phyloP scores from a whole-genome alignment of 176 grass and related monocot species.

The Cenchrus fungigraminus region DNA sequence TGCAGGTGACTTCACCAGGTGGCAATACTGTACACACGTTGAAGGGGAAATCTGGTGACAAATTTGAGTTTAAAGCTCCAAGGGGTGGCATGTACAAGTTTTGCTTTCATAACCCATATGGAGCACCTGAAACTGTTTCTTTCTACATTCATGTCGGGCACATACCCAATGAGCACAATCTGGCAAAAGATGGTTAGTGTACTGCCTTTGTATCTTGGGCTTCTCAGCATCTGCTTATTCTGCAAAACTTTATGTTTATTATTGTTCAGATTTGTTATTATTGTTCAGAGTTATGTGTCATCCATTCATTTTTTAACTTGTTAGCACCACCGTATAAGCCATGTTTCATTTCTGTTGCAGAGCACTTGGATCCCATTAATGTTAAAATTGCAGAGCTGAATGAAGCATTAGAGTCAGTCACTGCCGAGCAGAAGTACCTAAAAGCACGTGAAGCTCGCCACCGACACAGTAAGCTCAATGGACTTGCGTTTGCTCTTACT shows the following conservation, averaged over 20 bases:
- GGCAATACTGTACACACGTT: slow-evolving; percentile 77
- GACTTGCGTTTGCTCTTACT: slow-evolving; percentile 15
- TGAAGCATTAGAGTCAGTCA: slow-evolving; percentile 94
- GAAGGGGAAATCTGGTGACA: slow-evolving; percentile 93
- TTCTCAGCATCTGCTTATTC: neutral
- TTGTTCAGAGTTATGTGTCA: neutral
- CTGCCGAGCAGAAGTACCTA: slow-evolving; percentile 89
- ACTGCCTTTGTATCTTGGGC: slow-evolving; percentile 24
- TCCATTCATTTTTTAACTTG: slow-evolving; percentile 1
- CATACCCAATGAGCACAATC: slow-evolving; percentile 95
- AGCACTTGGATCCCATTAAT: slow-evolving; percentile 94
- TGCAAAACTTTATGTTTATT: neutral
- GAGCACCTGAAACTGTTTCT: slow-evolving; percentile 92
- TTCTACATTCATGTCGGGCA: slow-evolving; percentile 99
- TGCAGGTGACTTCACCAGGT: slow-evolving; percentile 79
- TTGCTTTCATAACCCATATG: slow-evolving; percentile 94
- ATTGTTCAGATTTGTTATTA: neutral
- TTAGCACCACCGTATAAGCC: neutral
- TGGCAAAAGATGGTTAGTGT: slow-evolving; percentile 92
- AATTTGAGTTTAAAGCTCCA: slow-evolving; percentile 95
- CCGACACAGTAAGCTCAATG: slow-evolving; percentile 79
- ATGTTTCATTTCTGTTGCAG: slow-evolving; percentile 56
- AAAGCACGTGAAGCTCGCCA: slow-evolving; percentile 93
- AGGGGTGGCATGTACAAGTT: slow-evolving; percentile 98
- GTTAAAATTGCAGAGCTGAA: slow-evolving; percentile 95